Evolutionary conservation across 2,329 filamentous ascomycete genomes (phyloP), one percentile per base, ranked within the genome.

Genomic region (Incumbomyces lentus): DNA sequence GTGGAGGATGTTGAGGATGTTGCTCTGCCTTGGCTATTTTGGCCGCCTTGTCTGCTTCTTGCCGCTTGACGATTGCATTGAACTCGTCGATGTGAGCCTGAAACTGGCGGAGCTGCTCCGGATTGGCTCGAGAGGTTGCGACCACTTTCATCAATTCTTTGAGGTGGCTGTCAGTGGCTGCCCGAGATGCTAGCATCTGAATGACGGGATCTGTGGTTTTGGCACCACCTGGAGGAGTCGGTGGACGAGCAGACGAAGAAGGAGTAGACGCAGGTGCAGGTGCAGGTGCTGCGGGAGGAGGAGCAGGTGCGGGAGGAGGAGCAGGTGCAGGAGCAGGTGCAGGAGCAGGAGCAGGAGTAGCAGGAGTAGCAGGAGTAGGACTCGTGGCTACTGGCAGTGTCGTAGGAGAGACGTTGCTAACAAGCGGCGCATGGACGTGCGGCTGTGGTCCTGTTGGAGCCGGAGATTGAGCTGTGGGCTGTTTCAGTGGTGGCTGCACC

Each of bases 141-240:
- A 73, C 70, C 13, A 73, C 63, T 49, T 68, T 64, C 70, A 73
- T 73, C 53, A 73, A 55, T 4, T 68, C 68, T 52, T 73, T 73
- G 31, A 73, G 56, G 40, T 70, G 66, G 3, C 66, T 67, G 50
- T 73, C 68, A 8, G 68, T 64, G 3, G 70, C 69, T 18, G 70
- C 70, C 50, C 68, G 62, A 7, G 69, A 71, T n/a, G 70, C 70
- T 40, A 73, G 60, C 68, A 72, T 72, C 48, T 72, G 70, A 51
- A 73, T 73, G 31, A 73, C 70, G 7, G 70, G 70, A 49, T 73
- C 70, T 39, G 66, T 70, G 5, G 67, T 64, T 52, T 70, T 69
- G 5, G 62, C 58, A 26, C 64, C 63, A 39, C 64, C 63, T n/a
- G 61, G 55, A 12, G 61, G 48, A 10, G 57, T 58, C 12, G 48